These are phyloP conservation scores for Pythium myriotylum DNA, from an alignment of 352 stramenopile species.

Conservation along the genomic window DNA sequence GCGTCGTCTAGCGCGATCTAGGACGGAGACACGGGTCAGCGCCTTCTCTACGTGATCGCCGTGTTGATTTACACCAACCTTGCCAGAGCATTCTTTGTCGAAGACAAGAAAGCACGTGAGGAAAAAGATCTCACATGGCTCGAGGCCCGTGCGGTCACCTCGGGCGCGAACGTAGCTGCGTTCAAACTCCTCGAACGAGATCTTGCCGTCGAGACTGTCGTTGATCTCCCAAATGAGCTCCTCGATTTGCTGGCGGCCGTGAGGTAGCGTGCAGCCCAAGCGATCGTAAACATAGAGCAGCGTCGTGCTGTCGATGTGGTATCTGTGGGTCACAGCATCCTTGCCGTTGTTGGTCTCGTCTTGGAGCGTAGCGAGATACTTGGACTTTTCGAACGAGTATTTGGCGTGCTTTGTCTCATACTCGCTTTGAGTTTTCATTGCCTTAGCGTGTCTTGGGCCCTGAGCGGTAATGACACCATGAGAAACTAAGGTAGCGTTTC, in stretches of 20 bases:
- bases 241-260: conserved; percentile 53
- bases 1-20: conserved; percentile 78
- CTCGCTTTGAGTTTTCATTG: conserved; percentile 33
- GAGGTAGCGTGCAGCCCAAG: conserved; percentile 41
- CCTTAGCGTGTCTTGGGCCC: conserved; percentile 1
- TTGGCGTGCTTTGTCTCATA: conserved; percentile 40
- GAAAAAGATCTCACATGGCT: conserved; percentile 79
- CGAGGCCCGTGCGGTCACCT: conserved; percentile 63
- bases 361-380: conserved; percentile 52
- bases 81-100: conserved; percentile 69
- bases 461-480: neutral
- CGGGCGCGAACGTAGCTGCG: conserved; percentile 68
- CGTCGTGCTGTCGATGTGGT: conserved; percentile 51
- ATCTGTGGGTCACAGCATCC: conserved; percentile 54
- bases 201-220: conserved; percentile 67
- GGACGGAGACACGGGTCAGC: neutral
- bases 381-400: conserved; percentile 44
- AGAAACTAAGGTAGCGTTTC: neutral
- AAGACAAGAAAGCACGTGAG: conserved; percentile 88
- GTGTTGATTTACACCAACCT: conserved; percentile 33
- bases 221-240: conserved; percentile 85
- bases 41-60: neutral
- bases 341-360: conserved; percentile 60
- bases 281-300: conserved; percentile 61
- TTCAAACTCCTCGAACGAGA: conserved; percentile 81